A percentile compares a stretch with the other conserved stretches of the same genome.
Evolutionary conservation across 2,329 filamentous ascomycete genomes (phyloP).

Genomic region (Neofusicoccum cordaticola): DNA sequence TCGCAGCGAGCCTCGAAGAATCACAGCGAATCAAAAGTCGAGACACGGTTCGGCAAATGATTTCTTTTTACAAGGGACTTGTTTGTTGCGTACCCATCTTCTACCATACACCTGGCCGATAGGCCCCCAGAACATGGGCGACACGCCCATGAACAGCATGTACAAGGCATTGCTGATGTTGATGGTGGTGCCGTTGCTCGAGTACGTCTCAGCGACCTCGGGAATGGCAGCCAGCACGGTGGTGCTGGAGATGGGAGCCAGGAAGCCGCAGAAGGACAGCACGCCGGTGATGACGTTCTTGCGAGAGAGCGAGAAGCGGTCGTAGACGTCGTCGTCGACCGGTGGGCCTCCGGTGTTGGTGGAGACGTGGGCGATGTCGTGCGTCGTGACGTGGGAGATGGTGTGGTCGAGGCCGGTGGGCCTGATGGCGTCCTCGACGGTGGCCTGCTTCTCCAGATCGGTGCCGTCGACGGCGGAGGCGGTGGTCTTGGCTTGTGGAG

Average conservation of each 20-base stretch:
- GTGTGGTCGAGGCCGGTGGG: conserved; percentile 31
- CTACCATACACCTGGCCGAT: conserved; percentile 53
- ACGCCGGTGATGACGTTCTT: conserved; percentile 68
- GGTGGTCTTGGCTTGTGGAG: neutral
- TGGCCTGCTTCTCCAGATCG: conserved; percentile 12
- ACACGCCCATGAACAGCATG: conserved; percentile 68
- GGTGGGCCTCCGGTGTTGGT: neutral
- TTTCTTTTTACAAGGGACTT: neutral
- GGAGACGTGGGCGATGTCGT: conserved; percentile 11
- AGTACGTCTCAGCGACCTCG: conserved; percentile 65
- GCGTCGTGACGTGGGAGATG: conserved; percentile 27
- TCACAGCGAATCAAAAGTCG: neutral
- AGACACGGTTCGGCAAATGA: neutral
- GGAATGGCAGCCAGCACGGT: conserved; percentile 71
- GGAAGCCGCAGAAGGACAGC: conserved; percentile 70
- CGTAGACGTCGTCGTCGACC: conserved; percentile 55
- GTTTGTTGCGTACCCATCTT: conserved; percentile 42
- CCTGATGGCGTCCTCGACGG: conserved; percentile 10
- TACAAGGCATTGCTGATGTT: conserved; percentile 75
- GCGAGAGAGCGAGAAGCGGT: conserved; percentile 58
- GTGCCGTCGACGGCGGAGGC: neutral
- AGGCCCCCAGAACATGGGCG: conserved; percentile 67
- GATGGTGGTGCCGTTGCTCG: conserved; percentile 66
- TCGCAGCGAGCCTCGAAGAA: neutral
- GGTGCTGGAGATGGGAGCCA: conserved; percentile 73